phyloP scores from a whole-genome alignment of 345 rosid species.

The Eucalyptus urophylla region DNA sequence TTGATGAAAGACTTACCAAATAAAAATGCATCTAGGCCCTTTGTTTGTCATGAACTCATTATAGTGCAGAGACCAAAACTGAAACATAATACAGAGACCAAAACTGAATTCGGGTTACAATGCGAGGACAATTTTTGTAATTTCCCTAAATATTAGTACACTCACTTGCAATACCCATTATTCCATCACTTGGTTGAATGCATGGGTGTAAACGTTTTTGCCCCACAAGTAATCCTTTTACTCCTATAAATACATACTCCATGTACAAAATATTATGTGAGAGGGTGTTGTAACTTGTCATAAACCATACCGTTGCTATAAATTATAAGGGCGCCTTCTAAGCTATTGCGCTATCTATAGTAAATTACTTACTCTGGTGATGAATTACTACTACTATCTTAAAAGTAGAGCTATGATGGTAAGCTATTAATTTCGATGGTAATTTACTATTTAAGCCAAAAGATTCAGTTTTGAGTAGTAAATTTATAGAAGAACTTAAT shows the following conservation, averaged over 20 bases:
- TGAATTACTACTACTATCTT: background rate
- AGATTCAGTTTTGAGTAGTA: background rate
- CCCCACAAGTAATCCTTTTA: background rate
- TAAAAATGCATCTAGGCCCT: slow-evolving; percentile 11
- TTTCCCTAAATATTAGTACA: background rate
- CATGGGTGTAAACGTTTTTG: background rate
- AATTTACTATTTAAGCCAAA: background rate
- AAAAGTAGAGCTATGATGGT: background rate
- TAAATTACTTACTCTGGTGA: background rate
- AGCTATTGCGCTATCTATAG: background rate
- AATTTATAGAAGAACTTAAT: background rate
- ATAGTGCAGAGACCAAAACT: no score
- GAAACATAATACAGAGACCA: no score
- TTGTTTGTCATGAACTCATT: slow-evolving; percentile 20
- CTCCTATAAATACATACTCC: background rate
- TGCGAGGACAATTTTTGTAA: background rate
- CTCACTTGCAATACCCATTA: background rate
- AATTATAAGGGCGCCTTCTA: background rate
- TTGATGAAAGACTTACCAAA: background rate
- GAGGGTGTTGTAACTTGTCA: background rate
- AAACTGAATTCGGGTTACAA: background rate
- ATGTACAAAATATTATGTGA: background rate
- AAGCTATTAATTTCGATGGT: background rate
- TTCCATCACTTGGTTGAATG: background rate
- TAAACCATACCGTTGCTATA: background rate